Evolutionary conservation across 2,329 filamentous ascomycete genomes (phyloP).

Genomic region (Raffaelea ambrosiae): DNA sequence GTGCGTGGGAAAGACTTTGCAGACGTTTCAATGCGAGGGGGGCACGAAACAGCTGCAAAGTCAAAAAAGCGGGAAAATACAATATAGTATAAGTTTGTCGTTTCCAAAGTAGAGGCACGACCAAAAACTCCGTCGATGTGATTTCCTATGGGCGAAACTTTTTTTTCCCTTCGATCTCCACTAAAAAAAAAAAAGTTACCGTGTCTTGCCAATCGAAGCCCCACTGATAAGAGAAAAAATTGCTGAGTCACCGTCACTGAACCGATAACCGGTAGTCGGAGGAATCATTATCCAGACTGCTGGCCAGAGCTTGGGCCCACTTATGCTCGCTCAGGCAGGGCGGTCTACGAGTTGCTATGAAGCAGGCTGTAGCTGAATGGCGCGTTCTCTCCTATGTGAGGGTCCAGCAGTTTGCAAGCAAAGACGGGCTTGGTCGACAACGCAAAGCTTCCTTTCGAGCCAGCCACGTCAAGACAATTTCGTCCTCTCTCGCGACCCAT

Average conservation of each 20-base stretch:
- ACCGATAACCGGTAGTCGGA: conserved; percentile 10
- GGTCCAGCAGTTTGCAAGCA: conserved; percentile 13
- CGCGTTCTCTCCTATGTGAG: conserved; percentile 8
- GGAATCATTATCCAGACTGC: conserved; percentile 9
- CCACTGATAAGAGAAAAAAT: neutral
- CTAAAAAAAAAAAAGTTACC: conserved; percentile 13
- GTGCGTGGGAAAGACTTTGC: too few species aligned
- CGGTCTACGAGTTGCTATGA: conserved; percentile 7
- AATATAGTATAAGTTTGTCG: too few species aligned
- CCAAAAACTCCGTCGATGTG: neutral
- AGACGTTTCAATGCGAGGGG: too few species aligned
- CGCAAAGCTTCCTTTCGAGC: neutral
- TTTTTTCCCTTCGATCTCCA: conserved; percentile 12
- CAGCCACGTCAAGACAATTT: too few species aligned
- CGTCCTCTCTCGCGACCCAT: neutral
- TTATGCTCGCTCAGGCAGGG: conserved; percentile 7
- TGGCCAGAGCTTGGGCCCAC: conserved; percentile 6
- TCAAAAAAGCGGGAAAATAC: too few species aligned
- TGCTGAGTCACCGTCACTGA: neutral
- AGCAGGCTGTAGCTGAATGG: conserved; percentile 34
- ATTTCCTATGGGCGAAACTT: conserved; percentile 6
- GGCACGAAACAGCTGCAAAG: too few species aligned
- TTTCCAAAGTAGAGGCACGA: too few species aligned
- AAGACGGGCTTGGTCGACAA: too few species aligned
- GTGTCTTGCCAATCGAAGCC: conserved; percentile 9